Percentiles rank a stretch among this genome's conserved stretches.
phyloP scores from a whole-genome alignment of 2,329 filamentous ascomycete species.

The Mycosphaerelloides madeirae region DNA sequence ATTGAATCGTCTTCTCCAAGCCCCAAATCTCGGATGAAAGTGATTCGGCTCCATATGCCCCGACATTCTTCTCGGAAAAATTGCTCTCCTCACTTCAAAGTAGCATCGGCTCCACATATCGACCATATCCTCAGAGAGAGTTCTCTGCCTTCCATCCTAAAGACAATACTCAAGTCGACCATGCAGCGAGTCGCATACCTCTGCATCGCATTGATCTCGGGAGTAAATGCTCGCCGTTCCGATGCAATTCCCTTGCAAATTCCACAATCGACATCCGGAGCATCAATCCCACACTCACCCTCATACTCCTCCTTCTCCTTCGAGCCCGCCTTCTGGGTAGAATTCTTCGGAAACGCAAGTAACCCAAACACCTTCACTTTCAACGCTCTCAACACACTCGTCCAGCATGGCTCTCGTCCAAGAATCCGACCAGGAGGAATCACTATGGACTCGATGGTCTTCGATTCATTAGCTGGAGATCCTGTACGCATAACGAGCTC shows the following conservation, averaged over 20 bases:
- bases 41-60: no score
- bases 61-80: no score
- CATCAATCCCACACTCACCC: conserved; percentile 25
- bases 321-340: conserved; percentile 31
- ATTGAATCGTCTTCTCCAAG: no score
- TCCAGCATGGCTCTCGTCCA: conserved; percentile 26
- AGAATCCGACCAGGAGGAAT: conserved; percentile 28
- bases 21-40: no score
- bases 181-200: no score
- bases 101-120: no score
- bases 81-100: no score
- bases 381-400: conserved; percentile 22
- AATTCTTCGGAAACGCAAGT: conserved; percentile 28
- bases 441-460: conserved; percentile 31
- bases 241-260: conserved; percentile 10
- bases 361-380: conserved; percentile 26
- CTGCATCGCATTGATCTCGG: no score
- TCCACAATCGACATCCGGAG: conserved; percentile 14
- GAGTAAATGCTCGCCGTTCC: neutral
- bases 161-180: no score
- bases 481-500: conserved; percentile 23
- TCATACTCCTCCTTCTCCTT: conserved; percentile 28
- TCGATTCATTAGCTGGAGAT: conserved; percentile 20
- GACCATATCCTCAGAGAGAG: no score
- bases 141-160: no score